Conservation (phyloP, 805 yeast genomes). For the Ogataea sp. region DNA sequence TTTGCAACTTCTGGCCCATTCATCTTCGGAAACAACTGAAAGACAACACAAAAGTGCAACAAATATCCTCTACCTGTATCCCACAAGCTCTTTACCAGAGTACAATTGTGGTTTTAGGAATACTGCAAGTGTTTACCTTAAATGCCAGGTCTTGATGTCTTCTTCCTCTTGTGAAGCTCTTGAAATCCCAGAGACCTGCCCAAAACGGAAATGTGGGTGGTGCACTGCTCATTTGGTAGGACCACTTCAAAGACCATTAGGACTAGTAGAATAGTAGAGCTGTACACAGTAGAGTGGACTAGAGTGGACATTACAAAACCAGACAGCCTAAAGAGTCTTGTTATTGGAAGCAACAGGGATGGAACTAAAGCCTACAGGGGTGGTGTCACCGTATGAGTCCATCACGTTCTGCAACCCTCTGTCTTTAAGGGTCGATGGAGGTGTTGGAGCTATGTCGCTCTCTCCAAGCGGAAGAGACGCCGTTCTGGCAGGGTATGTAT, state of each 20-base stretch:
- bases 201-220: background rate
- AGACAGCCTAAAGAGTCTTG: background rate
- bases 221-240: background rate
- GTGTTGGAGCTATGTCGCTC: slow-evolving; percentile 84
- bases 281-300: no score
- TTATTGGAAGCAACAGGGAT: background rate
- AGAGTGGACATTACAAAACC: no score
- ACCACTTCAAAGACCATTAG: no score
- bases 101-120: no score
- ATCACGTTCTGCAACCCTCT: slow-evolving; percentile 74
- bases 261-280: no score
- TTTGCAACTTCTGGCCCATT: background rate
- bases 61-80: no score
- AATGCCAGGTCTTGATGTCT: no score
- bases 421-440: slow-evolving; percentile 81
- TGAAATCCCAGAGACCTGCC: background rate
- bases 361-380: background rate
- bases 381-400: slow-evolving; percentile 28
- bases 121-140: no score
- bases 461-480: slow-evolving; percentile 91
- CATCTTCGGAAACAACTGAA: no score
- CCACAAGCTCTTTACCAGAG: no score
- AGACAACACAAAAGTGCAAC: no score
- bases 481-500: slow-evolving; percentile 64
- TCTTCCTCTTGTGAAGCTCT: no score